These are phyloP conservation scores for Ophiostoma sp. DNA, from an alignment of 2,329 filamentous ascomycete species.

Conservation along the genomic window DNA sequence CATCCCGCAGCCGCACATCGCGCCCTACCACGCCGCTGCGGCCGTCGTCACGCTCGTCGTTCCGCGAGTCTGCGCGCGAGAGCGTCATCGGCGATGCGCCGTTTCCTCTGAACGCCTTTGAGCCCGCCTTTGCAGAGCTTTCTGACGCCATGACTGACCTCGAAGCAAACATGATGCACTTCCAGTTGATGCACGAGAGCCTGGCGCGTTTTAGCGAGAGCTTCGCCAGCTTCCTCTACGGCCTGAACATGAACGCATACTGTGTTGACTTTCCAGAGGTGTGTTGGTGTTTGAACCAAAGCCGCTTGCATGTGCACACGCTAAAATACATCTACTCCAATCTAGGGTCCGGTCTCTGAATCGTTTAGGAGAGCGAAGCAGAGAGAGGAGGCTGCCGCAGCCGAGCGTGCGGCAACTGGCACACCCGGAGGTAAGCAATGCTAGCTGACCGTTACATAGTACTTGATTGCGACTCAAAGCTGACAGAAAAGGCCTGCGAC, in stretches of 20 bases:
- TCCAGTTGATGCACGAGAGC: constrained; percentile 95
- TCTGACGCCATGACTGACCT: constrained; percentile 91
- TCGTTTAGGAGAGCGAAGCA: constrained; percentile 68
- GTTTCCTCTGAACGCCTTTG: constrained; percentile 73
- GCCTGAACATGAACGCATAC: constrained; percentile 98
- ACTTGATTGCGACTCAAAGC: neutral
- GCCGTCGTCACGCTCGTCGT: constrained; percentile 80
- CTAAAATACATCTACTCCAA: neutral
- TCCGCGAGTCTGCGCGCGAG: constrained; percentile 68
- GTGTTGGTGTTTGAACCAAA: constrained; percentile 21
- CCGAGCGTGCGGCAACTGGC: constrained; percentile 8
- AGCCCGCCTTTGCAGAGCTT: constrained; percentile 88
- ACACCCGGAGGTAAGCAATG: constrained; percentile 4
- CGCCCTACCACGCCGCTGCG: constrained; percentile 89
- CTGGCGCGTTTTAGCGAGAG: constrained; percentile 89
- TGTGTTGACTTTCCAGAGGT: constrained; percentile 97
- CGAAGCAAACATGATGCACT: constrained; percentile 94
- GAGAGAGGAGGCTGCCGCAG: constrained; percentile 41
- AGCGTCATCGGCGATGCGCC: constrained; percentile 48
- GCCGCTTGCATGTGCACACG: neutral
- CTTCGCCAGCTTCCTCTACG: constrained; percentile 92
- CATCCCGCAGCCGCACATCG: constrained; percentile 59
- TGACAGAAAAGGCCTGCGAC: neutral
- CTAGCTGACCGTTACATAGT: no score
- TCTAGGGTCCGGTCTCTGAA: constrained; percentile 71